Percentiles rank a stretch among this genome's conserved stretches.
Evolutionary conservation across 225 moss, liverwort and hornwort species (phyloP).

Genomic region (Rhytidiadelphus loreus): DNA sequence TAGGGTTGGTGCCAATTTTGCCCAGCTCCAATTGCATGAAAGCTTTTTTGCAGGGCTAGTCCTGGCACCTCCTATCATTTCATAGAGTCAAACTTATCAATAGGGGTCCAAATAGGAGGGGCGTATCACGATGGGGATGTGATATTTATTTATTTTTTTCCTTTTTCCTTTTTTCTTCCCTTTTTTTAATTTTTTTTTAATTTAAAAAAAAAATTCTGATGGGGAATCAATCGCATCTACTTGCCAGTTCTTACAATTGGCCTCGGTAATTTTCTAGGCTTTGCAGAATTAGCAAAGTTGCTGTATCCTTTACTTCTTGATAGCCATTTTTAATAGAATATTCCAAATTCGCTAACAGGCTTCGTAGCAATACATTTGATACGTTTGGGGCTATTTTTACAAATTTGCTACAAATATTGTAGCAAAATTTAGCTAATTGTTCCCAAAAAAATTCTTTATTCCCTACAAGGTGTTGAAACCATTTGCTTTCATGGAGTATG

Average conservation of each 20-base stretch:
- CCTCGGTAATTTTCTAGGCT: background rate
- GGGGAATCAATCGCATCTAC: background rate
- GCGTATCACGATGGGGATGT: background rate
- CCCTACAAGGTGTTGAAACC: fast-evolving
- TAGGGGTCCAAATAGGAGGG: background rate
- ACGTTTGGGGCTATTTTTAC: background rate
- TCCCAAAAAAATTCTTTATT: no score
- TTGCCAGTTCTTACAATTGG: background rate
- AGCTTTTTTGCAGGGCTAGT: background rate
- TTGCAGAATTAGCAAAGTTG: background rate
- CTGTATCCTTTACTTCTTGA: background rate
- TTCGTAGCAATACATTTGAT: background rate
- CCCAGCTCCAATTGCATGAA: background rate
- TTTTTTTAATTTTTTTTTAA: background rate
- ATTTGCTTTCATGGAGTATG: fast-evolving
- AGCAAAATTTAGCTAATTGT: background rate
- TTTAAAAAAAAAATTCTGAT: no score
- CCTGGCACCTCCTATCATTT: background rate
- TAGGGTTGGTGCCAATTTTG: background rate
- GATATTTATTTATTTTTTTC: background rate
- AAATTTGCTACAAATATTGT: background rate
- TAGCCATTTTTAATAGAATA: no score
- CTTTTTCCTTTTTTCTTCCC: no score
- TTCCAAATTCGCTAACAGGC: background rate
- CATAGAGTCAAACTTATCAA: background rate